Evolutionary conservation across 768 basidiomycete species (phyloP), one percentile per base, ranked within the genome.

Genomic region (Paxillus ammoniavirescens): DNA sequence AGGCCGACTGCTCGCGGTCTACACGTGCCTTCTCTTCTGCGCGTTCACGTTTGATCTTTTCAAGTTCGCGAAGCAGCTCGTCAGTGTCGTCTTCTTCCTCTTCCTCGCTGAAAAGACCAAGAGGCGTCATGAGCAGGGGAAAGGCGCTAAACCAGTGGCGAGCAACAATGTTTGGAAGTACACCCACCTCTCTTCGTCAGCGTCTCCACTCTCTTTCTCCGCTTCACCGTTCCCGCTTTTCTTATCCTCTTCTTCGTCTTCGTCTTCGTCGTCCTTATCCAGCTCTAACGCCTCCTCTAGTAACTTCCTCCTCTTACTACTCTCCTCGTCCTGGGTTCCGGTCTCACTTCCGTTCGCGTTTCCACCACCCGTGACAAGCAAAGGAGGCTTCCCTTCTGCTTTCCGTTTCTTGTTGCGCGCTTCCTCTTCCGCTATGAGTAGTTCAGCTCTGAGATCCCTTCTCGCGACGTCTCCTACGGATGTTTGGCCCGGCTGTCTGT

Each of bases 11-110:
- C 64, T 93, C 93, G 40, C 77, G 77, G 41, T 97, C 96, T 68
- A 83, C 77, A 42, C 90, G 78, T 36, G 80, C 87, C 66, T 93
- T 93, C 72, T 98, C 97, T 63, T 89, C 95, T 10, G 95, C 95
- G 9, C 96, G 81, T 65, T 98, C 95, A 44, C 87, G 87, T 72
- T 97, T 98, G 61, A 98, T 98, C 76, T 96, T 98, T 72, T 97
- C 96, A n/a, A 99, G 79, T 69, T 99, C 97, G 23, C 93, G 86
- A 56, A 99, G 77, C 21, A 99, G 78, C 63, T 97, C 96, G 0
- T 93, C 93, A 0, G 93, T 93, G 50, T 96, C 65, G 26, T 66
- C 94, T 8, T 91, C 83, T 0, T 73, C 68, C 7, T 80, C 78
- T 8, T 81, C 81, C 35, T 84, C 83, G 49, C 75, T 79, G 55